These are phyloP conservation scores for Xeromyces bisporus DNA, from an alignment of 495 filamentous ascomycete species.

Conservation along the genomic window DNA sequence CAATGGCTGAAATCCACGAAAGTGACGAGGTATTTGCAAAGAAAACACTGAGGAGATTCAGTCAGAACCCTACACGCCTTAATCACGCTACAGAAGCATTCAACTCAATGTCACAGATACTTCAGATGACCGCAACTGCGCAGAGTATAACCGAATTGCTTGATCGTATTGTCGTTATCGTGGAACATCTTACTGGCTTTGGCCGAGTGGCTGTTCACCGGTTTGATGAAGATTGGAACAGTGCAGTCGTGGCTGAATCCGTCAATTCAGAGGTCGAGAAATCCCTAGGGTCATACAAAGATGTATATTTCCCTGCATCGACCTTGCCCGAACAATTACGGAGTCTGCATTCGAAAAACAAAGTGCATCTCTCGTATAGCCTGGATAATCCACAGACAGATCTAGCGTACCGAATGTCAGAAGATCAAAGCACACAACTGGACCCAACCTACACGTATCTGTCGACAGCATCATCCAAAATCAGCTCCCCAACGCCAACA, in stretches of 20 bases:
- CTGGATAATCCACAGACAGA: slow-evolving; percentile 39
- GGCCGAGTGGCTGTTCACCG: slow-evolving; percentile 90
- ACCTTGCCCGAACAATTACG: slow-evolving; percentile 75
- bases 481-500: slow-evolving; percentile 87
- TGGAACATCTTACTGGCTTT: slow-evolving; percentile 84
- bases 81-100: slow-evolving; percentile 61
- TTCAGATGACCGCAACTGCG: slow-evolving; percentile 58
- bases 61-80: slow-evolving; percentile 54
- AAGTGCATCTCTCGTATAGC: slow-evolving; percentile 24
- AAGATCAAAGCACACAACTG: slow-evolving; percentile 63
- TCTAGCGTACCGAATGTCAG: slow-evolving; percentile 59
- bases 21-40: not conserved
- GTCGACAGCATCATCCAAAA: slow-evolving; percentile 77
- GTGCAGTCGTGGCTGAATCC: slow-evolving; percentile 72
- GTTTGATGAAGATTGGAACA: slow-evolving; percentile 72
- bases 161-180: slow-evolving; percentile 7
- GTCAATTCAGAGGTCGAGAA: slow-evolving; percentile 65
- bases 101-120: slow-evolving; percentile 72
- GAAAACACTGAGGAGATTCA: slow-evolving; percentile 27
- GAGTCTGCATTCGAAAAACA: slow-evolving; percentile 56
- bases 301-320: slow-evolving; percentile 83
- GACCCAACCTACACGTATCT: slow-evolving; percentile 79
- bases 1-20: not conserved
- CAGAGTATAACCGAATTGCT: slow-evolving; percentile 36
- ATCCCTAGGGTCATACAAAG: slow-evolving; percentile 47